Evolutionary conservation across 2,329 filamentous ascomycete genomes (phyloP).

Genomic region (Alternaria burnsii): DNA sequence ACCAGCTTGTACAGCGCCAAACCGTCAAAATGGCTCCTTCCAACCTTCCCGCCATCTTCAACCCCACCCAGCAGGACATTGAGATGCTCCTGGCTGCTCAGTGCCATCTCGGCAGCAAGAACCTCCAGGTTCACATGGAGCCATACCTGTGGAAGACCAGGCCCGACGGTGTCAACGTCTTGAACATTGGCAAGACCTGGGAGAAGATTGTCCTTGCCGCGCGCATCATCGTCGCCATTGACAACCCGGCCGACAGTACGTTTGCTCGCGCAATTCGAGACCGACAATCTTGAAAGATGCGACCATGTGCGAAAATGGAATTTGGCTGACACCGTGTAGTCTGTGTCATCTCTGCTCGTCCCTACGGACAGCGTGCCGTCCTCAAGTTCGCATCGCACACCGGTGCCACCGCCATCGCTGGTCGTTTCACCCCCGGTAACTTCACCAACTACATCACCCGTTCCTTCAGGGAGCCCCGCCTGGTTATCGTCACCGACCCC

Average conservation of each 20-base stretch:
- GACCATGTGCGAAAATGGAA: background rate
- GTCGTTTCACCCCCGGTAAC: conserved; percentile 99
- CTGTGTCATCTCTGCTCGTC: conserved; percentile 97
- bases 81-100: conserved; percentile 99
- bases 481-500: conserved; percentile 99
- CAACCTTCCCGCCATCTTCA: conserved; percentile 94
- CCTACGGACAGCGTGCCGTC: conserved; percentile 98
- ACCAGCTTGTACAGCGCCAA: conserved; percentile 43
- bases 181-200: conserved; percentile 99
- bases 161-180: conserved; percentile 95
- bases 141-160: conserved; percentile 99
- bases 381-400: conserved; percentile 99
- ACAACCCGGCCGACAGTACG: conserved; percentile 98
- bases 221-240: conserved; percentile 97
- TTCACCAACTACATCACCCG: conserved; percentile 99
- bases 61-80: conserved; percentile 97
- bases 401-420: conserved; percentile 95
- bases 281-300: conserved; percentile 9
- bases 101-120: conserved; percentile 97
- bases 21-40: conserved; percentile 85
- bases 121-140: conserved; percentile 99
- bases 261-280: conserved; percentile 17
- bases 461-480: conserved; percentile 99
- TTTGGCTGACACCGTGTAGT: conserved; percentile 36
- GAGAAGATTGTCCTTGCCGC: conserved; percentile 99